Evolutionary conservation across 2,329 filamentous ascomycete genomes (phyloP), one percentile per base, ranked within the genome.

Genomic region (Talaromyces sp.): DNA sequence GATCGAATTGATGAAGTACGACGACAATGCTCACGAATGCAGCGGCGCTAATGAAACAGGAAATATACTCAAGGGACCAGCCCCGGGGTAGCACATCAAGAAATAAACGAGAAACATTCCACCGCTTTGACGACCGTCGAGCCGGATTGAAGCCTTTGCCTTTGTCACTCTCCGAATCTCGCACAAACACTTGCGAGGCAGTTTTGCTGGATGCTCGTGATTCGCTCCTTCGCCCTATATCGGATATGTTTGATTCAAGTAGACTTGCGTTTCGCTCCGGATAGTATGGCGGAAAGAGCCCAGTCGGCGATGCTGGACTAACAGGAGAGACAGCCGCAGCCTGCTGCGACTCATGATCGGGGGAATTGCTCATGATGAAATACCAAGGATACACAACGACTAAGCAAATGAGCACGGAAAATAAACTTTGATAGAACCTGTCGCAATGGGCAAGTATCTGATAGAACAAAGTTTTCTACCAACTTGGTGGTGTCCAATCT

Each of bases 41-140:
- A 22, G 50, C 19, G 2, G 33, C 54, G 35, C 64, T 65, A 6
- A 62, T 65, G 14, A 52, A 14, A 19, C 48, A 65, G 41, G 64
- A 62, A 27, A 65, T 43, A 3, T 50, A 48, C 14, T 62, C 64
- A 6, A 62, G 22, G 45, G n/a, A 8, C 64, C 64, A 65, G 41
- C 59, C 52, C 14, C 19, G 39, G 27, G 41, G 39, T 60, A 61
- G 27, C 14, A 65, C n/a, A 8, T 22, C 39, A n/a, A 31, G 24
- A 13, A 59, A 56, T 14, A 54, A 54, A 65, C 19, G 19, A 22
- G 19, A 22, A 22, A 22, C 19, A 22, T 22, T 22, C 19, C 19
- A 22, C 19, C 19, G 19, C 19, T 22, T 22, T 22, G 19, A 22
- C 19, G 19, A 22, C 19, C 19, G 19, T 22, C 19, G 19, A 22